phyloP scores from a whole-genome alignment of 345 rosid species.

The Isatis tinctoria region DNA sequence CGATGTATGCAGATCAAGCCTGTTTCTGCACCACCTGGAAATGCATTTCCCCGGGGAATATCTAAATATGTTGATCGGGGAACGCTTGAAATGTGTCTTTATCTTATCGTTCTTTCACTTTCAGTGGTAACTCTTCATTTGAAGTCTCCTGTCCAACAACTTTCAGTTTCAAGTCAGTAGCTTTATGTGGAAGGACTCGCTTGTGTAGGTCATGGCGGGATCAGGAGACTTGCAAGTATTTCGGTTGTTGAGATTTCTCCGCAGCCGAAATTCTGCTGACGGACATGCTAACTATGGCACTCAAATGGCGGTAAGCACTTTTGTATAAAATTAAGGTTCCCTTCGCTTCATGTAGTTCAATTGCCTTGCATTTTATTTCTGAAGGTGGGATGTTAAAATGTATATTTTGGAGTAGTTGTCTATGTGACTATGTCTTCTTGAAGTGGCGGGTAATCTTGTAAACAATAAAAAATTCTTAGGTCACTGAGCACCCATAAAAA shows the following conservation, averaged over 20 bases:
- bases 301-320: conserved; percentile 79
- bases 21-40: conserved; percentile 47
- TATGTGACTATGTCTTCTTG: background rate
- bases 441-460: conserved; percentile 6
- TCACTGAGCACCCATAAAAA: background rate
- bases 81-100: conserved; percentile 90
- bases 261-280: conserved; percentile 65
- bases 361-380: background rate
- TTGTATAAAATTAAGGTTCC: background rate
- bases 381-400: background rate
- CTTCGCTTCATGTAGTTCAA: background rate
- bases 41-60: conserved; percentile 69
- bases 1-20: conserved; percentile 70
- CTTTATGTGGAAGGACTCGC: conserved; percentile 16
- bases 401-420: conserved; percentile 5
- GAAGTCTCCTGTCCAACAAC: background rate
- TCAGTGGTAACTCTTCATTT: conserved; percentile 57
- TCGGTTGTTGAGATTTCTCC: conserved; percentile 81
- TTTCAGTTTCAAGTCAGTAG: conserved; percentile 16
- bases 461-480: background rate
- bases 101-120: conserved; percentile 79
- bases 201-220: conserved; percentile 90
- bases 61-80: conserved; percentile 80
- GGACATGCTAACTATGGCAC: conserved; percentile 88
- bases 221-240: conserved; percentile 86